A percentile compares a stretch with the other conserved stretches of the same genome.
Evolutionary conservation across 2,329 filamentous ascomycete genomes (phyloP).

Genomic region (Bretziella fagacearum): DNA sequence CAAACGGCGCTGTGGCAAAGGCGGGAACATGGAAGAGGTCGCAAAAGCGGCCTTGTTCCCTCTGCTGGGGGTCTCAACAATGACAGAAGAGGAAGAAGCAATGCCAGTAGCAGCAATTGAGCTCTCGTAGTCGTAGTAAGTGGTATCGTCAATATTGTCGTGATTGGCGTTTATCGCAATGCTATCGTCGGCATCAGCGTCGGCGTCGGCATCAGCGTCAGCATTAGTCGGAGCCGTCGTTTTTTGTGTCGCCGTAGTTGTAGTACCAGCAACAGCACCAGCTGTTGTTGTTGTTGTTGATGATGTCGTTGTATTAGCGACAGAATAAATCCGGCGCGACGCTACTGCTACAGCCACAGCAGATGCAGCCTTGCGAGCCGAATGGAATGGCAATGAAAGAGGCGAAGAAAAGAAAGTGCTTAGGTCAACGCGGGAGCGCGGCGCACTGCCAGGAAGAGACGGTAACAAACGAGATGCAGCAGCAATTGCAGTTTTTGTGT

Average conservation of each 20-base stretch:
- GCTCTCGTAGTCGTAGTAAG: not conserved
- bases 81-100: not conserved
- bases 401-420: slow-evolving; percentile 43
- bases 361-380: slow-evolving; percentile 14
- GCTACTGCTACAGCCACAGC: slow-evolving; percentile 10
- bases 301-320: not conserved
- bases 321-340: slow-evolving; percentile 9
- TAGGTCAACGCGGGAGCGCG: slow-evolving; percentile 26
- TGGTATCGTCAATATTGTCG: not conserved
- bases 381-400: slow-evolving; percentile 21
- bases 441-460: slow-evolving; percentile 1
- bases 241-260: not conserved
- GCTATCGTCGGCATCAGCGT: not conserved
- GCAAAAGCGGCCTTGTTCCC: slow-evolving; percentile 13
- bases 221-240: not conserved
- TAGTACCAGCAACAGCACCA: not conserved
- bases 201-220: not conserved
- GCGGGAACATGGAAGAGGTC: slow-evolving; percentile 27
- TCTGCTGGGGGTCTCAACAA: not conserved
- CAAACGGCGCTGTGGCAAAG: slow-evolving; percentile 18
- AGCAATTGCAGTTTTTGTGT: too few species aligned
- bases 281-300: not conserved
- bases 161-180: not conserved
- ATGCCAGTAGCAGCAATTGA: not conserved
- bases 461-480: not conserved